Base-by-base conservation (phyloP, 1,139 yeast genomes). In the Magnusiomyces tetraspermus region DNA sequence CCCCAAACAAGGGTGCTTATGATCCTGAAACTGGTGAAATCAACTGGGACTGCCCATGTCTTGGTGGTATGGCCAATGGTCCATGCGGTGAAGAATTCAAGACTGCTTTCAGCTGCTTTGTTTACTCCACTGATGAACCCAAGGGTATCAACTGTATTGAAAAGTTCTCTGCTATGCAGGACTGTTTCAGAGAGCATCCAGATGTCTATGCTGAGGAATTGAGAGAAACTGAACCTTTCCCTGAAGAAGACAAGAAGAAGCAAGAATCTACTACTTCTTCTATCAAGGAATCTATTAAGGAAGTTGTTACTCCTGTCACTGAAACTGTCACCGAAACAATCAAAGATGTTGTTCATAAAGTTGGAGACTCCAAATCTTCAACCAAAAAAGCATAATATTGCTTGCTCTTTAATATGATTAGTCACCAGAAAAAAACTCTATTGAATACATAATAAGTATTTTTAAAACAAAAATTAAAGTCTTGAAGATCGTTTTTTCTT, bases 31-130 rank as follows among this genome's bases (percentile, higher is more conserved):
- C 99, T 5, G 98, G 98, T 41, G 98, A 92, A 69, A 94, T 94
- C 71, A 92, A 94, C 80, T 94, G 99, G 99, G 98, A 94, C 67
- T 94, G 99, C 69, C 97, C 98, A n/a, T 94, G 99, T 72, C 76
- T 94, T 56, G 98, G 98, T 43, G 98, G 98, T 50, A 92, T 92
- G 97, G 97, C 98, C 45, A 77, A 89, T 59, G 98, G 98, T 0
- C 97, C 98, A 55, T 90, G 98, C 71, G 98, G 98, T 54, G 96
- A 87, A 67, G 97, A 92, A 71, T 92, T 90, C 76, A 90, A 92
- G 74, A 92, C 80, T 54, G 97, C 98, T 0, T 94, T 94, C 68
- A 78, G 96, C 10, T 94, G 99, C 70, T 94, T 94, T 66, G 92
- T 94, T 41, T 90, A 85, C 75, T 89, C 97, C 13, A 89, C 85